Conservation (phyloP, 106 monocot genomes). For the Vanilla planifolia region DNA sequence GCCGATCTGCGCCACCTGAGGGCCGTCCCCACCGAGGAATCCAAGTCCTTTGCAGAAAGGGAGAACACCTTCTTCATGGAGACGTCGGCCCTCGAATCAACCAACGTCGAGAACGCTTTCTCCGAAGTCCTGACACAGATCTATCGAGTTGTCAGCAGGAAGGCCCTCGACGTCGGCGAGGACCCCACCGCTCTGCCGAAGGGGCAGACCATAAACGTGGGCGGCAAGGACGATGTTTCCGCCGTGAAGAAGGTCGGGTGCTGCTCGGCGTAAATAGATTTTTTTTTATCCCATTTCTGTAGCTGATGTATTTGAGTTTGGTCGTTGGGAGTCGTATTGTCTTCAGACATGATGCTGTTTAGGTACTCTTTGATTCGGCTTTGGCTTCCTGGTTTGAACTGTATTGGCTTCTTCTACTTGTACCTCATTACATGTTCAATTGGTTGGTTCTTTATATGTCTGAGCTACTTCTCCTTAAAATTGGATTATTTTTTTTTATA, state of each 20-base stretch:
- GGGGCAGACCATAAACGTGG: conserved; percentile 15
- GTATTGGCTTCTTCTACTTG: too few relatives aligned
- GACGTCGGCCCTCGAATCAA: conserved; percentile 40
- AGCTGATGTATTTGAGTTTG: too few relatives aligned
- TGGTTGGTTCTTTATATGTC: too few relatives aligned
- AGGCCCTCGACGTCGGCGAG: conserved; percentile 26
- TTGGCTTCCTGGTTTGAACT: too few relatives aligned
- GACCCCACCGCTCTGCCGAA: conserved; percentile 20
- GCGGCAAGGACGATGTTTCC: conserved; percentile 9
- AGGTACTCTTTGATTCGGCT: too few relatives aligned
- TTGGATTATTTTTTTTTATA: too few relatives aligned
- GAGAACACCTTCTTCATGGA: conserved; percentile 56
- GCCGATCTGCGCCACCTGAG: conserved; percentile 45
- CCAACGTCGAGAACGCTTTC: conserved; percentile 40
- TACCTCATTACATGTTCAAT: too few relatives aligned
- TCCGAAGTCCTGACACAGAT: conserved; percentile 34
- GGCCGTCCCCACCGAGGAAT: conserved; percentile 33
- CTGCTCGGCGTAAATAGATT: conserved; percentile 4
- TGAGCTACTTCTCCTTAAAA: too few relatives aligned
- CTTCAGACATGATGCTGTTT: too few relatives aligned
- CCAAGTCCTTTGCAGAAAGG: conserved; percentile 38
- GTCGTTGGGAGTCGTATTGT: too few relatives aligned
- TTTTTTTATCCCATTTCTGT: too few relatives aligned
- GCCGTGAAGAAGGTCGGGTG: conserved; percentile 10
- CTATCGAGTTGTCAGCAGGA: conserved; percentile 26